These are phyloP conservation scores for Excoecaria agallocha DNA, from an alignment of 345 rosid species.

Conservation along the genomic window DNA sequence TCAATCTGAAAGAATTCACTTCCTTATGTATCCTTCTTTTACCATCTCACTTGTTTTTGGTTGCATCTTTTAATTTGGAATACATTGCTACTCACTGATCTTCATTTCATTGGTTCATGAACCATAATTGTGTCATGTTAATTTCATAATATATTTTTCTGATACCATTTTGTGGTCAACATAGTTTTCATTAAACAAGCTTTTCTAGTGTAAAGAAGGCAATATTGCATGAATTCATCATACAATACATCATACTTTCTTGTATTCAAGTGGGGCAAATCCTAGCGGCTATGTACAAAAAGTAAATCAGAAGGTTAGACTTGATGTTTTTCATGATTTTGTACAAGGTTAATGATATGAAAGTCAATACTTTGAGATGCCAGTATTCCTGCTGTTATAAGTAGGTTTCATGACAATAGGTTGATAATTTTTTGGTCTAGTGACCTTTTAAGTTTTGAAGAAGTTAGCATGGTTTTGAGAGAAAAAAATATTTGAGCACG, in stretches of 20 bases:
- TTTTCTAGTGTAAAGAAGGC: neutral
- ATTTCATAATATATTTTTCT: neutral
- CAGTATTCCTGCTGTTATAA: neutral
- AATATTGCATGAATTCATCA: neutral
- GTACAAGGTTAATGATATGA: neutral
- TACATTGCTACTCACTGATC: neutral
- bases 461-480: neutral
- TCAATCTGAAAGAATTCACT: conserved; percentile 87
- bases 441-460: neutral
- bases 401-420: neutral
- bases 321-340: neutral
- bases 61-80: conserved; percentile 5
- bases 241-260: neutral
- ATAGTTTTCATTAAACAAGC: neutral
- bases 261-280: neutral
- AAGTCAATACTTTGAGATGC: neutral
- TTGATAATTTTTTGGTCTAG: neutral
- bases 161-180: neutral
- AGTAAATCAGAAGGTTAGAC: neutral
- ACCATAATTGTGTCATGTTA: neutral
- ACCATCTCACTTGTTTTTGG: neutral
- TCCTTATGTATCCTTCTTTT: conserved; percentile 68
- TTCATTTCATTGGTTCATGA: neutral
- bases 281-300: neutral
- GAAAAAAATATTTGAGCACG: neutral